Evolutionary conservation across 177 flowering plant genomes (phyloP).

Genomic region (Vitis hybrid): DNA sequence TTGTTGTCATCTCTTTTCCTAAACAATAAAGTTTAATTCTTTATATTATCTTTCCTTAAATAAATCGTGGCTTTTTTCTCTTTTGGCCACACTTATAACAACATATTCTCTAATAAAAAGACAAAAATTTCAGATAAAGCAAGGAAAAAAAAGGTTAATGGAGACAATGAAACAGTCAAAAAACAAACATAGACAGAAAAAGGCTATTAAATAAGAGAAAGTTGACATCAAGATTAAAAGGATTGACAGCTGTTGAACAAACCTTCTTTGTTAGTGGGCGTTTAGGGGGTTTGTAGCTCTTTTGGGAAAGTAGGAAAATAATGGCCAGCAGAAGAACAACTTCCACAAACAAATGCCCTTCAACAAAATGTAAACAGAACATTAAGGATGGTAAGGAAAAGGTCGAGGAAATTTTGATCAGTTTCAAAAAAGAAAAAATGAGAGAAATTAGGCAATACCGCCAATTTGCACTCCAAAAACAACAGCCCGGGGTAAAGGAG

Average conservation of each 20-base stretch:
- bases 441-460: slow-evolving; percentile 38
- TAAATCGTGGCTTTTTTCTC: too few relatives aligned
- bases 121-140: too few relatives aligned
- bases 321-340: slow-evolving; percentile 77
- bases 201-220: background rate
- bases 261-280: slow-evolving; percentile 83
- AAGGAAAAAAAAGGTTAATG: too few relatives aligned
- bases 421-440: background rate
- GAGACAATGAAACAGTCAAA: background rate
- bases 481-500: slow-evolving; percentile 77
- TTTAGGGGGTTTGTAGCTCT: slow-evolving; percentile 96
- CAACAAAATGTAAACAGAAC: slow-evolving; percentile 3
- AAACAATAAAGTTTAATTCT: too few relatives aligned
- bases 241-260: background rate
- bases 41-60: too few relatives aligned
- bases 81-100: too few relatives aligned
- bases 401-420: background rate
- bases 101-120: too few relatives aligned
- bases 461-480: slow-evolving; percentile 85
- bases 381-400: background rate
- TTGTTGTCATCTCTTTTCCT: too few relatives aligned
- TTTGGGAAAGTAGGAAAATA: slow-evolving; percentile 69
- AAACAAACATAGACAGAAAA: background rate
- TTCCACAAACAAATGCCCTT: slow-evolving; percentile 89
- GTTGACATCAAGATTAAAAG: background rate